Evolutionary conservation across 2,329 filamentous ascomycete species (phyloP).

Genomic region (Westerdykella ornata): DNA sequence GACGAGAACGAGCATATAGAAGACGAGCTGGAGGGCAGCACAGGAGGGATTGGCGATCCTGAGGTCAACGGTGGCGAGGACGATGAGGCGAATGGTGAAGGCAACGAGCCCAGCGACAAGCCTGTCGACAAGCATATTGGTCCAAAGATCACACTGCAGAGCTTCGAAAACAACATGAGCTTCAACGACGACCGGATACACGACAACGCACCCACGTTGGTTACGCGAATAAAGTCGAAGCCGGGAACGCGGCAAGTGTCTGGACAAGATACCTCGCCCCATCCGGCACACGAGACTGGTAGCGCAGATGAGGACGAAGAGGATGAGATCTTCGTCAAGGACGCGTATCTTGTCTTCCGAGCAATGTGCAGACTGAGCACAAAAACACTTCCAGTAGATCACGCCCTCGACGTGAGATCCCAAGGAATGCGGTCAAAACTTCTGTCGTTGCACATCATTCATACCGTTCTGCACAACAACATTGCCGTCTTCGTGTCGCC

Average conservation of each 20-base stretch:
- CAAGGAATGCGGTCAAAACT: slow-evolving; percentile 97
- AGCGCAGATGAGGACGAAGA: slow-evolving; percentile 62
- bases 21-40: slow-evolving; percentile 21
- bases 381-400: slow-evolving; percentile 80
- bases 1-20: slow-evolving; percentile 22
- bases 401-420: slow-evolving; percentile 84
- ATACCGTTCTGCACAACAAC: slow-evolving; percentile 92
- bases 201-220: slow-evolving; percentile 61
- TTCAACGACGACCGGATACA: slow-evolving; percentile 60
- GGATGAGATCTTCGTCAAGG: slow-evolving; percentile 94
- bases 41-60: slow-evolving; percentile 19
- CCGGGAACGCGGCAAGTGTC: slow-evolving; percentile 41
- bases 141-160: slow-evolving; percentile 59
- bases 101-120: slow-evolving; percentile 39
- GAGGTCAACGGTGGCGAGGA: slow-evolving; percentile 34
- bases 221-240: slow-evolving; percentile 51
- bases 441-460: slow-evolving; percentile 89
- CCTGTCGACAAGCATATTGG: slow-evolving; percentile 45
- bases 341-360: slow-evolving; percentile 93
- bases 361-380: slow-evolving; percentile 97
- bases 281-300: slow-evolving; percentile 38
- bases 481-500: slow-evolving; percentile 86
- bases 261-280: slow-evolving; percentile 38
- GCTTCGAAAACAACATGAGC: slow-evolving; percentile 60
- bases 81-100: slow-evolving; percentile 30